Evolutionary conservation across 2,329 filamentous ascomycete genomes (phyloP), one percentile per base, ranked within the genome.

Genomic region (Knoxdaviesia capensis): DNA sequence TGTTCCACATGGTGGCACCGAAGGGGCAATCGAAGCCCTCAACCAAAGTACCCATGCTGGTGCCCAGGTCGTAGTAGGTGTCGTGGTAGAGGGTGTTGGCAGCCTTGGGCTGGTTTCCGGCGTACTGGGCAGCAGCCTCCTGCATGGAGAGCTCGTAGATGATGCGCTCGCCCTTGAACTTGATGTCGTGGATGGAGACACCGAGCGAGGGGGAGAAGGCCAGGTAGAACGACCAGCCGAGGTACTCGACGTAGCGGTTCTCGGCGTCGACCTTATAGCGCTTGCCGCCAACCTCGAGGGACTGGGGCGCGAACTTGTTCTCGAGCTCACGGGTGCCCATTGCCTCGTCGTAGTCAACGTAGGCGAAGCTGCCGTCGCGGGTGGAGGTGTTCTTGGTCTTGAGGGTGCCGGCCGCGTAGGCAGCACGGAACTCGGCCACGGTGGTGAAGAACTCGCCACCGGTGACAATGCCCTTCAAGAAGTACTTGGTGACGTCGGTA

Each of bases 151-250:
- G 58, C 52, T 71, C 65, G 48, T 71, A 71, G 38, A 71, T 54
- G 37, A 71, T 58, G 1, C 65, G 56, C 46, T 69, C 59, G 8
- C 61, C 63, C 47, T 65, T 64, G 54, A 65, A 69, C 28, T 57
- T 58, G 46, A 71, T 64, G 48, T 71, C 66, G 48, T 59, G 65
- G 8, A 70, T 53, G 46, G 57, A 59, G 7, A 69, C 47, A 1
- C 65, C 67, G 1, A 63, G 59, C 3, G 60, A 55, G 36, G 60
- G 59, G 5, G 58, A 58, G 46, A 60, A 62, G 7, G 60, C 53
- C 28, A 69, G 54, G 52, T 68, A 71, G 51, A 71, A 70, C 4
- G 59, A 58, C 54, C 65, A 72, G 11, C 64, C 66, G 54, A 71
- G 63, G 58, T 63, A 71, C 44, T 64, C 62, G 34, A 72, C 57